Evolutionary conservation across 495 filamentous ascomycete genomes (phyloP).

Genomic region (Apiosordaria backusii): DNA sequence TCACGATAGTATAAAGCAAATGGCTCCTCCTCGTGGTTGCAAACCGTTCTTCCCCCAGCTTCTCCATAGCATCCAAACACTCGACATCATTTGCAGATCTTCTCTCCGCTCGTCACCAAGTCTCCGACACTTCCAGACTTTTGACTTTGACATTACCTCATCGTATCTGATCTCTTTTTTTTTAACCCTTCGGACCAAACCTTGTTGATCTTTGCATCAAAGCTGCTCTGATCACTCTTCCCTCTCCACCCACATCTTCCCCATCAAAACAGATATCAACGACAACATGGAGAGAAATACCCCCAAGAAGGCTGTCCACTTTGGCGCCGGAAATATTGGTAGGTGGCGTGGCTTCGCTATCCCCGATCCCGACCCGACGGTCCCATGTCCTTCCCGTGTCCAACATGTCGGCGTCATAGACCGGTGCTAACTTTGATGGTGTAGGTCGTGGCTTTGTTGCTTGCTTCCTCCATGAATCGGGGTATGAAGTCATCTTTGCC

Average conservation of each 20-base stretch:
- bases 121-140: background rate
- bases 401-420: background rate
- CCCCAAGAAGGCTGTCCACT: constrained; percentile 80
- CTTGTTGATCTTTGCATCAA: background rate
- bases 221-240: background rate
- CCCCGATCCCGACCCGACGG: background rate
- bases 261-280: background rate
- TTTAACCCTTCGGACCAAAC: background rate
- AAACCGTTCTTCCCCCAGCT: background rate
- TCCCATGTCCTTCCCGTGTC: background rate
- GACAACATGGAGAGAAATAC: constrained; percentile 16
- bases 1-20: constrained; percentile 11
- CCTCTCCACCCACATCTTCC: background rate
- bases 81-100: background rate
- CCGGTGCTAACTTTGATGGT: constrained; percentile 8
- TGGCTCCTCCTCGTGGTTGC: background rate
- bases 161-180: background rate
- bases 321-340: constrained; percentile 90
- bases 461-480: constrained; percentile 74
- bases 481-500: constrained; percentile 91
- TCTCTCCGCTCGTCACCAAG: background rate
- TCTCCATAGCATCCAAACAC: background rate
- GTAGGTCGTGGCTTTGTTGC: constrained; percentile 55
- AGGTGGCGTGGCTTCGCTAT: constrained; percentile 2
- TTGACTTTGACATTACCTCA: background rate